Evolutionary conservation across 225 moss, liverwort and hornwort species (phyloP), one percentile per base, ranked within the genome.

Genomic region (Neckera pumila): DNA sequence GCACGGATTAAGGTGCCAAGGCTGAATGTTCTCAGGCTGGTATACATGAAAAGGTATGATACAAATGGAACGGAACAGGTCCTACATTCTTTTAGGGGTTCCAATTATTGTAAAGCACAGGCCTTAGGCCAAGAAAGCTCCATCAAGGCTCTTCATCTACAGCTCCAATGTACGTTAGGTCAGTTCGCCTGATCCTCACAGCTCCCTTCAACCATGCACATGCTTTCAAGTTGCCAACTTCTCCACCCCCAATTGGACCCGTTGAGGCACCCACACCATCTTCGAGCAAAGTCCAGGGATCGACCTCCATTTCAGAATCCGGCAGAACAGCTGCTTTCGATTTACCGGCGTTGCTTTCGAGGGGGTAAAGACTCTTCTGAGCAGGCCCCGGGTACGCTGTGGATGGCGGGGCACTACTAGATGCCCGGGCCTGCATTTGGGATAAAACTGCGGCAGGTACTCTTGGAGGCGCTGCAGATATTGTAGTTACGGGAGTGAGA

Each of bases 201-300:
- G 96, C 96, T 82, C 98, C 98, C 90, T 95, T 95, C 79, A 99
- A 91, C 98, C 96, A 99, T 31, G 90, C 90, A 85, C 94, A 95
- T 72, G 97, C 96, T 91, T 98, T 98, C 93, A 96, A 82, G 77
- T 93, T 97, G 82, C 95, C 96, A n/a, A 93, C 90, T 86, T 97
- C 98, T 79, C 95, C 98, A 81, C 93, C 92, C 85, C 93, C 95
- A 75, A 94, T 70, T 12, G 94, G 95, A 63, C 92, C 91, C 73
- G 91, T 94, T 58, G 93, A 90, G 65, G 94, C 89, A 63, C 98
- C 97, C 47, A 99, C 97, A 84, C 96, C 98, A 84, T 99, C 98
- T 88, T 99, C 98, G 17, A 99, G 93, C 49, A 97, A 87, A n/a
- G 91, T 93, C 98, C 98, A 99, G 36, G 98, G 95, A 88, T 99